phyloP scores from a whole-genome alignment of 768 basidiomycete genomes.

The Rhizopogon sp. region DNA sequence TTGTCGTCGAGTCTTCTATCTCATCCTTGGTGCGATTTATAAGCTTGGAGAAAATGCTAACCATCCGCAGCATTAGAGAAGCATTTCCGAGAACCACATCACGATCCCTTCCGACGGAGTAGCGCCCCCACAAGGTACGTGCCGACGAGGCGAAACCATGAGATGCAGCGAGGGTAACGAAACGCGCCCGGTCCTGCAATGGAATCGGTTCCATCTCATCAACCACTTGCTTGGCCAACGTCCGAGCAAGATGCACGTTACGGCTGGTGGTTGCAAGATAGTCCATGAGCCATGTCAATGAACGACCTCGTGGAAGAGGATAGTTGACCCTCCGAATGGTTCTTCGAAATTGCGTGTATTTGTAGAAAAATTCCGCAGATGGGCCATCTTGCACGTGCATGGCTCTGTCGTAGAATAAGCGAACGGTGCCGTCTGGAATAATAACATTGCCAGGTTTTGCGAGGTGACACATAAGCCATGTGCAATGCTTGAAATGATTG shows the following conservation, averaged over 20 bases:
- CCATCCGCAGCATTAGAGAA: conserved; percentile 35
- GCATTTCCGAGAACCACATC: conserved; percentile 40
- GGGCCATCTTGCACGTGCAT: conserved; percentile 18
- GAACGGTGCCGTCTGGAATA: conserved; percentile 41
- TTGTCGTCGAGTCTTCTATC: conserved; percentile 7
- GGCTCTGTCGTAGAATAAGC: conserved; percentile 42
- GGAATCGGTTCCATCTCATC: conserved; percentile 37
- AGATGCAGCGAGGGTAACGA: conserved; percentile 43
- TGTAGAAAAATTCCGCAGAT: conserved; percentile 43
- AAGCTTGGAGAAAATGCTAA: conserved; percentile 34
- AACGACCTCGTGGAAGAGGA: conserved; percentile 42
- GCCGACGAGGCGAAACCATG: conserved; percentile 45
- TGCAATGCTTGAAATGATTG: conserved; percentile 34
- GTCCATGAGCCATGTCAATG: conserved; percentile 51
- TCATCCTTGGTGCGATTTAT: conserved; percentile 13
- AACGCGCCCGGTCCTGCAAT: conserved; percentile 37
- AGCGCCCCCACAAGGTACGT: conserved; percentile 54
- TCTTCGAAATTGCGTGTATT: conserved; percentile 32
- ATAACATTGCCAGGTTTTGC: conserved; percentile 26
- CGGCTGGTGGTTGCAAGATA: conserved; percentile 34
- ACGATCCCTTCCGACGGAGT: conserved; percentile 37
- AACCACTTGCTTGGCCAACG: conserved; percentile 45
- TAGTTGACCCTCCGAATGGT: conserved; percentile 34
- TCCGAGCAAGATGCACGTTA: conserved; percentile 42
- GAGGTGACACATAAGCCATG: conserved; percentile 36